Evolutionary conservation across 257 asterid species (phyloP).

Genomic region (Solanum rostratum): DNA sequence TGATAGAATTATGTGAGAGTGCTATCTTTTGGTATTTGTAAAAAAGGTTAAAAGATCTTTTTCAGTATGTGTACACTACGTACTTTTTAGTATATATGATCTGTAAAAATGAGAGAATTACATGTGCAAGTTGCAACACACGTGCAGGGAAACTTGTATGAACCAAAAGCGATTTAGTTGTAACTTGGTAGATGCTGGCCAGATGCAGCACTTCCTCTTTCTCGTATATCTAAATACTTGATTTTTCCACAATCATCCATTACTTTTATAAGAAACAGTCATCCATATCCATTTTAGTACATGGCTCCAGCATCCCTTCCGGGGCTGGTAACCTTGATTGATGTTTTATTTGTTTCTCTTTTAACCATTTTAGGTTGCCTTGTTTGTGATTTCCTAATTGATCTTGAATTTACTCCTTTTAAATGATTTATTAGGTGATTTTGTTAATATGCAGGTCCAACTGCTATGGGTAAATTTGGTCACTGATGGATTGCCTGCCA

Average conservation of each 20-base stretch:
- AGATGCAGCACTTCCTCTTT: neutral
- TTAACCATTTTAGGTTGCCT: neutral
- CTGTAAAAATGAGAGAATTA: too few relatives aligned
- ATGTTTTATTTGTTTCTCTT: neutral
- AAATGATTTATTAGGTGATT: neutral
- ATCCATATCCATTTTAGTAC: neutral
- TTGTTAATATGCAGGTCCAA: slow-evolving; percentile 66
- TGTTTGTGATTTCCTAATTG: neutral
- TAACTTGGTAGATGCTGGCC: neutral
- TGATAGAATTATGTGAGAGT: too few relatives aligned
- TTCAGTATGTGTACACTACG: too few relatives aligned
- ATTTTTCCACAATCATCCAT: neutral
- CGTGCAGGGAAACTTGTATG: neutral
- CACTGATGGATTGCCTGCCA: slow-evolving; percentile 99
- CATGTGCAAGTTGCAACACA: too few relatives aligned
- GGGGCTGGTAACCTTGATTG: neutral
- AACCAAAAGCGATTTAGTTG: neutral
- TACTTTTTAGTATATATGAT: too few relatives aligned
- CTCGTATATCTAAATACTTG: neutral
- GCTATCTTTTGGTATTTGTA: too few relatives aligned
- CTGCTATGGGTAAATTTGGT: slow-evolving; percentile 99
- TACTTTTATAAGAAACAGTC: neutral
- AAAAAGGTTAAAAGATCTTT: too few relatives aligned
- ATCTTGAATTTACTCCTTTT: neutral
- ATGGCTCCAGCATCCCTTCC: neutral